These are phyloP conservation scores for Trypanosoma cruzi DNA, from an alignment of 208 protist species.

Conservation along the genomic window DNA sequence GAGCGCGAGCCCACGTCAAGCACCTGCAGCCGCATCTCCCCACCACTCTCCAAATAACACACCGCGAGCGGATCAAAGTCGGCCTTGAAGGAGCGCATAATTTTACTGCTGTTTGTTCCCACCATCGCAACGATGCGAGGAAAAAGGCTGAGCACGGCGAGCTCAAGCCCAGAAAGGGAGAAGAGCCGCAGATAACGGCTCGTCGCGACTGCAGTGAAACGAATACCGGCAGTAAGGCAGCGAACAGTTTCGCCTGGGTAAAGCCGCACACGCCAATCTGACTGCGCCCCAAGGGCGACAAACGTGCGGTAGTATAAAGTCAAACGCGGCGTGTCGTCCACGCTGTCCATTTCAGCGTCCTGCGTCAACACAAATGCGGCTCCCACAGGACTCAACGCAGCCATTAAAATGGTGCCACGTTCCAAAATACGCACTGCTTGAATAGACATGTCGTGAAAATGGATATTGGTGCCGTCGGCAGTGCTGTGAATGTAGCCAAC, in stretches of 20 bases:
- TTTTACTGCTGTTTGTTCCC: constrained; percentile 63
- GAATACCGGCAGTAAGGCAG: constrained; percentile 72
- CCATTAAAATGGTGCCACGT: constrained; percentile 72
- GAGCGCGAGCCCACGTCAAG: constrained; percentile 65
- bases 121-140: constrained; percentile 84
- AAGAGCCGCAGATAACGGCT: constrained; percentile 81
- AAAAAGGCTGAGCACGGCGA: constrained; percentile 79
- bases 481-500: constrained; percentile 77
- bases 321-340: constrained; percentile 54
- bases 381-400: constrained; percentile 72
- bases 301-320: constrained; percentile 79
- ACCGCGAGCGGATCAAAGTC: constrained; percentile 82
- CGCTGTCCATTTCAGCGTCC: constrained; percentile 35
- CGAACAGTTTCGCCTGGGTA: constrained; percentile 75
- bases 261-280: constrained; percentile 76
- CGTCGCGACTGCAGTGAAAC: constrained; percentile 76
- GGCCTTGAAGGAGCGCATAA: constrained; percentile 56
- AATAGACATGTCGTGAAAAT: constrained; percentile 85
- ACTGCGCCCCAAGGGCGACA: constrained; percentile 72
- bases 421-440: constrained; percentile 65
- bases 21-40: constrained; percentile 64
- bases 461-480: constrained; percentile 56
- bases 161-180: constrained; percentile 82
- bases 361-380: constrained; percentile 65
- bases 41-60: constrained; percentile 46